These are phyloP conservation scores for Stagonosporopsis rhizophila DNA, from an alignment of 2,329 filamentous ascomycete genomes.

Conservation along the genomic window DNA sequence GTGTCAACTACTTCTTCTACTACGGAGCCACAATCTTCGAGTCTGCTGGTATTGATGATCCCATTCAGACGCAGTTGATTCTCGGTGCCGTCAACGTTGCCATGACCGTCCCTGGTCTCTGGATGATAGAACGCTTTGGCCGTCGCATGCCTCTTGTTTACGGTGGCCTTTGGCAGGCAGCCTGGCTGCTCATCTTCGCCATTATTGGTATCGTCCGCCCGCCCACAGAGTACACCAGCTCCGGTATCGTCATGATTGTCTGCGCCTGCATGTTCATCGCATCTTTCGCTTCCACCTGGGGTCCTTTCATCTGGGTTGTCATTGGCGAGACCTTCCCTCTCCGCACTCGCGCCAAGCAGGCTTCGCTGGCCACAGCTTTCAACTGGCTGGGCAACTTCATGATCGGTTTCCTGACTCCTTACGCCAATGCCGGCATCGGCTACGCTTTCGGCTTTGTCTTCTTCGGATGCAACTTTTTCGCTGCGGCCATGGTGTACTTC, in stretches of 20 bases:
- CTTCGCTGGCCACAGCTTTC: constrained; percentile 42
- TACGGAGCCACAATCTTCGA: constrained; percentile 73
- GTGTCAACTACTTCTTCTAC: constrained; percentile 55
- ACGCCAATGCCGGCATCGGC: constrained; percentile 43
- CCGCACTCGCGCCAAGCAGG: constrained; percentile 44
- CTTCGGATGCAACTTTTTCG: constrained; percentile 45
- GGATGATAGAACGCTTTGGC: constrained; percentile 71
- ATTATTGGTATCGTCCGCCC: constrained; percentile 51
- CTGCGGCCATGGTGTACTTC: constrained; percentile 42
- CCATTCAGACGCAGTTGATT: constrained; percentile 55
- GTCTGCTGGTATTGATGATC: constrained; percentile 70
- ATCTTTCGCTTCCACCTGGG: constrained; percentile 72
- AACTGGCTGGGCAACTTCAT: constrained; percentile 51
- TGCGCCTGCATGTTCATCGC: constrained; percentile 78
- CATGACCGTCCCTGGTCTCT: constrained; percentile 71
- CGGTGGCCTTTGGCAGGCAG: constrained; percentile 72
- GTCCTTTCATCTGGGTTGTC: constrained; percentile 63
- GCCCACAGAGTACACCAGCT: constrained; percentile 46
- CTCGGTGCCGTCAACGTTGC: constrained; percentile 69
- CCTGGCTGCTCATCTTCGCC: constrained; percentile 68
- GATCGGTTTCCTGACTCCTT: constrained; percentile 46
- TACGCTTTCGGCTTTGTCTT: constrained; percentile 47
- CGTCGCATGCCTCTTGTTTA: constrained; percentile 72
- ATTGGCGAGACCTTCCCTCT: constrained; percentile 47
- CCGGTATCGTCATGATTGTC: constrained; percentile 74